Evolutionary conservation across 768 basidiomycete species (phyloP).

Genomic region (Auricularia sp.): DNA sequence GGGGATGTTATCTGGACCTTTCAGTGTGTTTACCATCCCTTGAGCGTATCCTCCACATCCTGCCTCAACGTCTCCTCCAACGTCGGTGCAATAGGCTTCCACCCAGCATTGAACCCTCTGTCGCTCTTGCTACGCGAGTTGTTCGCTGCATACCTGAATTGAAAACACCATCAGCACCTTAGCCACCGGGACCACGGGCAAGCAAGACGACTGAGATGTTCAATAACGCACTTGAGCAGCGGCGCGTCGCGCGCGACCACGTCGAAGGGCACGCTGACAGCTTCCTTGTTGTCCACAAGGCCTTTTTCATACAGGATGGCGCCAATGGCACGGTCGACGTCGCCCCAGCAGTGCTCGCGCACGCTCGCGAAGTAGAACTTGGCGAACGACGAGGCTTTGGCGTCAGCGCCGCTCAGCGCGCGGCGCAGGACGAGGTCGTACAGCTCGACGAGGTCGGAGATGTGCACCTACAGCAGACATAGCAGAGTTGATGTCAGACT

Average conservation of each 20-base stretch:
- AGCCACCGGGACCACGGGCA: not conserved
- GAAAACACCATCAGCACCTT: not conserved
- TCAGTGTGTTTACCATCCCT: not conserved
- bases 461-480: constrained; percentile 13
- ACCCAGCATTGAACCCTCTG: not conserved
- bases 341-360: constrained; percentile 15
- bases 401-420: constrained; percentile 12
- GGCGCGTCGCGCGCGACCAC: not conserved
- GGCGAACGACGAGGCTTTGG: constrained; percentile 11
- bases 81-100: not conserved
- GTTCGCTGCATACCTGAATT: not conserved
- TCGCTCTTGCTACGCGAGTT: not conserved
- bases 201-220: too few species aligned
- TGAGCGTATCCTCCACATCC: not conserved
- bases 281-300: constrained; percentile 8
- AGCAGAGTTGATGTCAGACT: not conserved
- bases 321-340: constrained; percentile 11
- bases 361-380: constrained; percentile 19
- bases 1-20: too few species aligned
- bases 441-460: constrained; percentile 16
- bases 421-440: constrained; percentile 16
- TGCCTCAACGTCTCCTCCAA: not conserved
- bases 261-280: constrained; percentile 8
- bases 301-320: constrained; percentile 10
- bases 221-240: not conserved